Evolutionary conservation across 345 rosid species (phyloP).

Genomic region (Excoecaria cochinchinensis): DNA sequence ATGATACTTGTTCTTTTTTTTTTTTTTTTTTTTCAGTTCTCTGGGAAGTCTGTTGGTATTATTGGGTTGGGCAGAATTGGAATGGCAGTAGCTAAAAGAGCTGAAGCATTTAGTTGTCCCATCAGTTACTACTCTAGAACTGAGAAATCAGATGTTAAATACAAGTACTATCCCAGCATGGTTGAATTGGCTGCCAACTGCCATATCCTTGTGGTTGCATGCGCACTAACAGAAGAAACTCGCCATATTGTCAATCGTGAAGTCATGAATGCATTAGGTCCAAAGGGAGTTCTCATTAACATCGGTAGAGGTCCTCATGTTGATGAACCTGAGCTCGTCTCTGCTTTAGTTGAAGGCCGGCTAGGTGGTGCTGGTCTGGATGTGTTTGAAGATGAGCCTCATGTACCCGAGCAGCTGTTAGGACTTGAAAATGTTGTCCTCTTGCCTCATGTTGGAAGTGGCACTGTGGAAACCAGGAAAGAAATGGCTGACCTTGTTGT

Average conservation of each 20-base stretch:
- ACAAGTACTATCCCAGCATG: conserved; percentile 45
- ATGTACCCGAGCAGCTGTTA: conserved; percentile 48
- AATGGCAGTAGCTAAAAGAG: conserved; percentile 54
- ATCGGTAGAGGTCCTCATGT: conserved; percentile 61
- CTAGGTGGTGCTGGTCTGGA: conserved; percentile 66
- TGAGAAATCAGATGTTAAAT: conserved; percentile 34
- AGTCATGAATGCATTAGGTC: conserved; percentile 60
- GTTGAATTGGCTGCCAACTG: conserved; percentile 49
- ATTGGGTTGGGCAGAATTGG: conserved; percentile 63
- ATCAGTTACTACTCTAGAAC: conserved; percentile 50
- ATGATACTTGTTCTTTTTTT: not conserved
- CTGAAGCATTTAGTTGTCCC: conserved; percentile 52
- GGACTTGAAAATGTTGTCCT: conserved; percentile 52
- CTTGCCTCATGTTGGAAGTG: conserved; percentile 59
- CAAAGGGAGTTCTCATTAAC: conserved; percentile 57
- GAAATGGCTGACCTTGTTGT: conserved; percentile 31
- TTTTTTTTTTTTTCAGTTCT: conserved; percentile 38
- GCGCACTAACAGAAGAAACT: conserved; percentile 52
- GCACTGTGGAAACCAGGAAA: conserved; percentile 25
- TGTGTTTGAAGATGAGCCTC: conserved; percentile 59
- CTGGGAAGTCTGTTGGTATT: conserved; percentile 57
- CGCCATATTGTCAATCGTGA: conserved; percentile 43
- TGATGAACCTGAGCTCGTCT: conserved; percentile 59
- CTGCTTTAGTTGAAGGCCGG: conserved; percentile 60
- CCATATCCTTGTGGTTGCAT: conserved; percentile 53